phyloP scores from a whole-genome alignment of 495 filamentous ascomycete genomes.

The Pseudomonodictys pantanalensis region DNA sequence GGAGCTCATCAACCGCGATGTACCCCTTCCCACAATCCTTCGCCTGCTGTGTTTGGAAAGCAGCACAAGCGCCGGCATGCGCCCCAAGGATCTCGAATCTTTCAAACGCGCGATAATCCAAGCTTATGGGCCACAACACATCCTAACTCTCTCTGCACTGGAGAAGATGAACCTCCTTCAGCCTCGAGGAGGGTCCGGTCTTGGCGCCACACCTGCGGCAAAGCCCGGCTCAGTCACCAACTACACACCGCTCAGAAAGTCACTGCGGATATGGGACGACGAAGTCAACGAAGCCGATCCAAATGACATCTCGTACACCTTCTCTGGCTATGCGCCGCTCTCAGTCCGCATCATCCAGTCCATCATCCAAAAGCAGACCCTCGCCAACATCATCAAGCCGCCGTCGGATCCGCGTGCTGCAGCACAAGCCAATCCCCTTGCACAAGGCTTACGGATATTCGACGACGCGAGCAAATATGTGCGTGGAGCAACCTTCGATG shows the following conservation, averaged over 20 bases:
- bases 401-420: conserved; percentile 44
- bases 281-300: conserved; percentile 98
- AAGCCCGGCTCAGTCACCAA: conserved; percentile 68
- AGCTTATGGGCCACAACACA: conserved; percentile 90
- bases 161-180: conserved; percentile 83
- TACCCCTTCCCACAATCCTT: conserved; percentile 73
- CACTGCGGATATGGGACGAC: conserved; percentile 85
- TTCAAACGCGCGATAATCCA: conserved; percentile 87
- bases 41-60: conserved; percentile 88
- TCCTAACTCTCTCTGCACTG: conserved; percentile 82
- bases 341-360: conserved; percentile 94
- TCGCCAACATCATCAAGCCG: conserved; percentile 59
- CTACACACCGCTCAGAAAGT: conserved; percentile 81
- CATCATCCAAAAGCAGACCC: conserved; percentile 82
- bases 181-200: conserved; percentile 55
- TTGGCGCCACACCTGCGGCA: conserved; percentile 38
- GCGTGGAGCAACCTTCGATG: conserved; percentile 82
- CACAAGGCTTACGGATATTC: conserved; percentile 85
- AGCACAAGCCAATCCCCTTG: conserved; percentile 54
- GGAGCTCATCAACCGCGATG: conserved; percentile 85
- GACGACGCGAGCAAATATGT: conserved; percentile 85
- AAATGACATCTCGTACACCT: conserved; percentile 93
- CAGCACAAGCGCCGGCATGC: conserved; percentile 82
- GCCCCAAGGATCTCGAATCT: conserved; percentile 77
- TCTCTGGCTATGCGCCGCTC: conserved; percentile 93